phyloP scores from a whole-genome alignment of 75 land plant species.

The Pinus albicaulis region DNA sequence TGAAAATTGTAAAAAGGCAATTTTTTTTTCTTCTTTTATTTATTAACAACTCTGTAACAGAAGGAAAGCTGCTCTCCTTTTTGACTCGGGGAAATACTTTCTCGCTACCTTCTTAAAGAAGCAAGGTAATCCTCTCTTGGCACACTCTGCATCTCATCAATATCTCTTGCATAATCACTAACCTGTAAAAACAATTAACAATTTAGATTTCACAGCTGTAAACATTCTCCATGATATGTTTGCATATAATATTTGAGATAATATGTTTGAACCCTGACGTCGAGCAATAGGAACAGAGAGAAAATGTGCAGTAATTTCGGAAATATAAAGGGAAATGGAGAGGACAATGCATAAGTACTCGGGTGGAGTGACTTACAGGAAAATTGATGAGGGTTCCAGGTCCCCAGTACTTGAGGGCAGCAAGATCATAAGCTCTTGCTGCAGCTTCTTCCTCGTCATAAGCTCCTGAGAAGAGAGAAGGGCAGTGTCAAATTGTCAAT shows the following conservation, averaged over 20 bases:
- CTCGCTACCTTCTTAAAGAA: conserved; percentile 67
- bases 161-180: conserved; percentile 85
- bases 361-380: conserved; percentile 56
- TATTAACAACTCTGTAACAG: not conserved
- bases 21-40: not conserved
- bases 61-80: not conserved
- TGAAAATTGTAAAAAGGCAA: not conserved
- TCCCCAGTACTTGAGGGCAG: conserved; percentile 97
- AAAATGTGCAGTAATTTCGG: not conserved
- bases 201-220: not conserved
- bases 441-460: conserved; percentile 99
- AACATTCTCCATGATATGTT: too few relatives aligned
- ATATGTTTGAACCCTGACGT: not conserved
- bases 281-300: not conserved
- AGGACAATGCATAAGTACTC: not conserved
- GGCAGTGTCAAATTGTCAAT: not conserved
- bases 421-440: conserved; percentile 98
- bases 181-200: conserved; percentile 72
- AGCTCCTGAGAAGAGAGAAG: conserved; percentile 52
- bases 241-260: too few relatives aligned
- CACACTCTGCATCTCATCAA: conserved; percentile 93
- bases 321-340: not conserved
- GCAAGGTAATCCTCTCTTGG: conserved; percentile 96
- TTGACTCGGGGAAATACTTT: not conserved
- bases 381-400: conserved; percentile 92